Evolutionary conservation across 2,329 filamentous ascomycete genomes (phyloP), one percentile per base, ranked within the genome.

Genomic region (Penicillium sp.): DNA sequence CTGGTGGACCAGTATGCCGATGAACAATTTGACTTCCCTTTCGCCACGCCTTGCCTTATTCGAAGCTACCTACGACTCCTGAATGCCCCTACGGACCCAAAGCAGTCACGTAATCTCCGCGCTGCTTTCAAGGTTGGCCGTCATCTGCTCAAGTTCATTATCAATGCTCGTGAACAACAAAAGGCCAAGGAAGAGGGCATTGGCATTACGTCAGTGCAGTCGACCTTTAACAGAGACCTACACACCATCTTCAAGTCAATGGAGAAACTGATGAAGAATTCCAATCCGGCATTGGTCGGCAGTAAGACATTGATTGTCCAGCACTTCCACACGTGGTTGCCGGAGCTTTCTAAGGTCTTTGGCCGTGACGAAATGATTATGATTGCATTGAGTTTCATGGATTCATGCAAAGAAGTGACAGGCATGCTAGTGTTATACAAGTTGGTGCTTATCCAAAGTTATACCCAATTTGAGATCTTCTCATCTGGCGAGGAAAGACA

Each of bases 251-350:
- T 98, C 79, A 93, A 92, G 70, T 90, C 91, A 1, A 81, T 99
- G 24, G 92, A 98, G 74, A 82, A 84, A 16, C 85, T 99, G 76
- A 97, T 99, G 91, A 86, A 88, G 58, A 96, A 91, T 72, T 82
- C 87, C 1, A 90, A 91, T 2, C 90, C 95, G 0, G 87, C 93
- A 19, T 79, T 98, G 24, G 90, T 98, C 14, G 95, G 95, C 33
- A 98, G 90, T 61, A 96, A 99, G 76, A 98, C 95, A 0, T 80
- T 99, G 49, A 87, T 96, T 2, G 92, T 98, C 13, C 95, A 99
- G 74, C 91, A 98, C 72, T 96, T 98, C 72, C 93, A 98, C 70
- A 90, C 90, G 0, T 99, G 95, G 95, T 80, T 99, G n/a, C 93
- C 95, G 0, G 93, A 98, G 70, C 84, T 99, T 10, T 82, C 86